These are phyloP conservation scores for Thalassiosira delicatula DNA, from an alignment of 352 stramenopile species.

Conservation along the genomic window DNA sequence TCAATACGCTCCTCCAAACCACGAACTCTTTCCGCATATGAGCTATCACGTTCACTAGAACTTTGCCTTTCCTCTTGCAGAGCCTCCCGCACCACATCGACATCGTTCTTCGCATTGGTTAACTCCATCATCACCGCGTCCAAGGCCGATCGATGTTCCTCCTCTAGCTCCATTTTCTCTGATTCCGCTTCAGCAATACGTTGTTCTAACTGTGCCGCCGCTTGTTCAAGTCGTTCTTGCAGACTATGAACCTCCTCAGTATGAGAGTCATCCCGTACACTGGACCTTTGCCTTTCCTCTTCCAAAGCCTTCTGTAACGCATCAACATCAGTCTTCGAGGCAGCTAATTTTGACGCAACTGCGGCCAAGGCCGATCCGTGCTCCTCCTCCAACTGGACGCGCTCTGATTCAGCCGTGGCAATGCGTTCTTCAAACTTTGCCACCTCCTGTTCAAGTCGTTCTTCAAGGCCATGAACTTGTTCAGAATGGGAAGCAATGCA, in stretches of 20 bases:
- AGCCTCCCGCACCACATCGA: not conserved
- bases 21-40: not conserved
- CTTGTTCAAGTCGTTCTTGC: conserved; percentile 12
- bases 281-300: conserved; percentile 26
- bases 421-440: no score
- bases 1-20: conserved; percentile 10
- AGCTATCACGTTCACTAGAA: conserved; percentile 5
- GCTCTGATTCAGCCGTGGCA: no score
- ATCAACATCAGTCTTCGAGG: no score
- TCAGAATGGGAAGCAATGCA: not conserved
- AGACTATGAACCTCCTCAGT: conserved; percentile 6
- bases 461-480: conserved; percentile 6
- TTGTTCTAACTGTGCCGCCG: not conserved
- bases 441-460: no score
- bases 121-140: not conserved
- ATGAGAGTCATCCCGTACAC: not conserved
- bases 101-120: conserved; percentile 25
- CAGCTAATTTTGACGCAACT: no score
- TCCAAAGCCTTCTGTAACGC: no score
- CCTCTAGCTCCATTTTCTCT: not conserved
- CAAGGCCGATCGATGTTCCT: not conserved
- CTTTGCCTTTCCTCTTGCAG: conserved; percentile 35
- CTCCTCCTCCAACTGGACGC: no score
- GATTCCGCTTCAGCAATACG: not conserved
- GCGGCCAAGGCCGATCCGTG: no score